Evolutionary conservation across 495 filamentous ascomycete species (phyloP).

Genomic region (Lichenothelia convexa): DNA sequence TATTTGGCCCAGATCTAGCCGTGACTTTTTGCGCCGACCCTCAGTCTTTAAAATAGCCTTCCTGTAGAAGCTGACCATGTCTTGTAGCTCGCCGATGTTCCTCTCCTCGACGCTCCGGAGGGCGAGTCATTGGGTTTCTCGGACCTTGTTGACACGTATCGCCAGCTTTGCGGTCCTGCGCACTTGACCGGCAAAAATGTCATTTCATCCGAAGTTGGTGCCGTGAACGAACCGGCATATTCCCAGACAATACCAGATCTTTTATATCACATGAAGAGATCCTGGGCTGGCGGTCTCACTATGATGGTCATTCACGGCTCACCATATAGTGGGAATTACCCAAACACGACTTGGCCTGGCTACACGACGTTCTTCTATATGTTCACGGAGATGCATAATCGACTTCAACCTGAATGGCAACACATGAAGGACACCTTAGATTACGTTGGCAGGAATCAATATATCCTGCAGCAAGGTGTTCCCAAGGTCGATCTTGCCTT

Average conservation of each 20-base stretch:
- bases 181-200: constrained; percentile 10
- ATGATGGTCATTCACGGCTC: constrained; percentile 30
- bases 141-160: constrained; percentile 26
- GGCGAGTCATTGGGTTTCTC: constrained; percentile 27
- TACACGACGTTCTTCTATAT: constrained; percentile 28
- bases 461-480: constrained; percentile 22
- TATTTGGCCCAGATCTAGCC: too few relatives aligned
- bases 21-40: too few relatives aligned
- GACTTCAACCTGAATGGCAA: constrained; percentile 27
- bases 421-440: constrained; percentile 23
- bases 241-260: constrained; percentile 8
- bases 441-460: constrained; percentile 23
- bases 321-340: constrained; percentile 24
- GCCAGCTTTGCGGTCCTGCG: constrained; percentile 29
- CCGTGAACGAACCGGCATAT: constrained; percentile 4
- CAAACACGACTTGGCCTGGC: constrained; percentile 29
- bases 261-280: constrained; percentile 12
- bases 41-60: too few relatives aligned
- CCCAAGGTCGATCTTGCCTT: constrained; percentile 28
- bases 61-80: too few relatives aligned
- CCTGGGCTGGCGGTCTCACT: constrained; percentile 26
- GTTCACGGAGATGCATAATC: constrained; percentile 27
- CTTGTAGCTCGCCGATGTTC: constrained; percentile 14
- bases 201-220: constrained; percentile 13
- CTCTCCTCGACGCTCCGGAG: constrained; percentile 28